These are phyloP conservation scores for Uromyces viciae-fabae DNA, from an alignment of 1,284 basidiomycete species.

Conservation along the genomic window DNA sequence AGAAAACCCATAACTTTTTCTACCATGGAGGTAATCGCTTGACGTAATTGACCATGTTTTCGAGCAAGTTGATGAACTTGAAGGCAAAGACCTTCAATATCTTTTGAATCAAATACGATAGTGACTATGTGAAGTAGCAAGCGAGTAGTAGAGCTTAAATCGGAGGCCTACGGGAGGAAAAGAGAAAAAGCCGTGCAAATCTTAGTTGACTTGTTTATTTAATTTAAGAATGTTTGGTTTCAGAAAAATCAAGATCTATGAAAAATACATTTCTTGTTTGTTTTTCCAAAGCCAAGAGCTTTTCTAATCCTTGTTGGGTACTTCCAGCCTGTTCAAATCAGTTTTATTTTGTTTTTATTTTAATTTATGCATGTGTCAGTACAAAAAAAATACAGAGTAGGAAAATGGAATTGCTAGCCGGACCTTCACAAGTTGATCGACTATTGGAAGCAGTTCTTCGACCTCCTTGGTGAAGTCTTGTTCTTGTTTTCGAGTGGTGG, in stretches of 20 bases:
- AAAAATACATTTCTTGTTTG: conserved; percentile 94
- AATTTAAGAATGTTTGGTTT: too few species aligned
- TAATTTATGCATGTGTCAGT: too few species aligned
- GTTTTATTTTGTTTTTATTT: too few species aligned
- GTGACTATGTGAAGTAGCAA: conserved; percentile 71
- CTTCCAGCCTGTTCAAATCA: conserved; percentile 63
- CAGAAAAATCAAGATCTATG: too few species aligned
- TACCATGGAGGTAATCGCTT: conserved; percentile 81
- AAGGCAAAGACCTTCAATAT: conserved; percentile 69
- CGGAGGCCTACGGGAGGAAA: conserved; percentile 71
- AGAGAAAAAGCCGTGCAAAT: conserved; percentile 52
- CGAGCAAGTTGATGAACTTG: conserved; percentile 75
- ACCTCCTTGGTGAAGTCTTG: conserved; percentile 61
- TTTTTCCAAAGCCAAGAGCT: conserved; percentile 84
- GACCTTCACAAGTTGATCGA: conserved; percentile 58
- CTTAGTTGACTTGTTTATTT: too few species aligned
- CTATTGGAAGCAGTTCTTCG: conserved; percentile 58
- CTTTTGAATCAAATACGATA: conserved; percentile 68
- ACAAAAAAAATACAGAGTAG: too few species aligned
- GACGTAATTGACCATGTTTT: conserved; percentile 97
- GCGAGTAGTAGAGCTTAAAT: conserved; percentile 81
- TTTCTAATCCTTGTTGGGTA: conserved; percentile 80
- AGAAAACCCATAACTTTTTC: conserved; percentile 78
- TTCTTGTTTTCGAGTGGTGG: conserved; percentile 59
- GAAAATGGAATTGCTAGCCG: conserved; percentile 41